Evolutionary conservation across 129 eudicot species (phyloP), one percentile per base, ranked within the genome.

Genomic region (Mikania micrantha): DNA sequence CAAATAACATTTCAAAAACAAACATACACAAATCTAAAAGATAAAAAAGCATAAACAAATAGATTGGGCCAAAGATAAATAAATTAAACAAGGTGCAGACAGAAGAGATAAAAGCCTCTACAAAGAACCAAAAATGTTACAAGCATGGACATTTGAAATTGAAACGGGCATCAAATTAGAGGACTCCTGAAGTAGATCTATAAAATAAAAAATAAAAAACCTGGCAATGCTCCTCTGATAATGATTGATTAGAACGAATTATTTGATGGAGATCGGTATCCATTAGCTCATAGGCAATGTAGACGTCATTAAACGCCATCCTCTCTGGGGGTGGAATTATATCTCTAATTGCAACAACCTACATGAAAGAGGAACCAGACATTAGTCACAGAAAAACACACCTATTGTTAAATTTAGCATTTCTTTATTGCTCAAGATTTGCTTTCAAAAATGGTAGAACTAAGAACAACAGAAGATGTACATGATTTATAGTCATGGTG

Each of bases 181-280:
- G 52, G 64, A 49, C 34, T 49, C 40, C 11, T 61, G 48, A 25
- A 45, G 50, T 72, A 47, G 35, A 71, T 45, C 70, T n/a, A n/a
- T n/a, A n/a, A n/a, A n/a, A 47, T 15, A n/a, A 48, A 50, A 73
- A 64, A n/a, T 49, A 45, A 31, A 91, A 45, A 31, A 91, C 97
- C 97, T 91, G 97, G 73, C 94, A 85, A 74, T 91, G 97, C 81
- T 85, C 90, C 74, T 88, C 96, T 9, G 97, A 83, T 39, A 91
- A 70, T 17, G 78, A 59, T 81, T 90, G 97, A 61, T 88, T 84
- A 28, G 97, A 88, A 22, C 88, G 87, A 57, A 91, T 91, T 21
- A 91, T 85, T 66, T 91, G 97, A 73, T 87, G 92, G 39, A 90
- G 97, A 79, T 90, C 97, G 39, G 96, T 88, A 74, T 88, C 96